Base-by-base conservation (phyloP, 2,329 filamentous ascomycete genomes). In the Penicillium oxalicum region DNA sequence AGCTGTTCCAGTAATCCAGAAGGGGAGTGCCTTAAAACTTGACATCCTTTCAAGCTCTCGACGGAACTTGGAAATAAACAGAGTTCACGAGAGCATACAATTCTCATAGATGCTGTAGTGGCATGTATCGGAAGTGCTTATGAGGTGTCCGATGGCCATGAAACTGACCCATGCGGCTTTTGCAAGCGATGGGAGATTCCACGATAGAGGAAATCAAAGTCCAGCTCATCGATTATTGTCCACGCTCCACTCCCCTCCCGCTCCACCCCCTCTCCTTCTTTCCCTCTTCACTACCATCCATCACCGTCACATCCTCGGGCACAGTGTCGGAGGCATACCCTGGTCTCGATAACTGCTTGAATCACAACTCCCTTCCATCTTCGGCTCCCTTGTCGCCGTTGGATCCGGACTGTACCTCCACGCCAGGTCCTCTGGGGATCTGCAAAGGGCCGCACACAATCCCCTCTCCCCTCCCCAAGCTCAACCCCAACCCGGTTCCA, bases 401-500 rank as follows among this genome's bases (percentile, higher is more conserved):
- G 47, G 47, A 47, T 47, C 44, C 47, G 35, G 43, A 48, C 8
- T 7, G 7, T 32, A 4, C 29, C 29, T 32, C 7, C 29, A 32
- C 29, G 29, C 50, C 48, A 47, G 37, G 39, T 35, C 48, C 35
- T n/a, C 40, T 45, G 46, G 43, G 40, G 53, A 56, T 53, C 50
- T 51, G 54, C 55, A 51, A 49, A 51, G 37, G 47, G 48, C 53
- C 45, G 45, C 53, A 55, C 52, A 60, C 54, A 55, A 53, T 55
- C 50, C 39, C 42, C 44, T 49, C 49, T 44, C 48, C 58, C 51
- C 40, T 39, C 44, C 48, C 49, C 47, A 44, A 29, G 9, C 24
- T 46, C 40, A 41, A 46, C 45, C 50, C 32, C 45, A 44, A 52
- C 54, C 53, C 47, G 13, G 29, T 51, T 39, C 33, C 28, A 45